Evolutionary conservation across 148 eudicot species (phyloP).

Genomic region (Heliamphora exappendiculata): DNA sequence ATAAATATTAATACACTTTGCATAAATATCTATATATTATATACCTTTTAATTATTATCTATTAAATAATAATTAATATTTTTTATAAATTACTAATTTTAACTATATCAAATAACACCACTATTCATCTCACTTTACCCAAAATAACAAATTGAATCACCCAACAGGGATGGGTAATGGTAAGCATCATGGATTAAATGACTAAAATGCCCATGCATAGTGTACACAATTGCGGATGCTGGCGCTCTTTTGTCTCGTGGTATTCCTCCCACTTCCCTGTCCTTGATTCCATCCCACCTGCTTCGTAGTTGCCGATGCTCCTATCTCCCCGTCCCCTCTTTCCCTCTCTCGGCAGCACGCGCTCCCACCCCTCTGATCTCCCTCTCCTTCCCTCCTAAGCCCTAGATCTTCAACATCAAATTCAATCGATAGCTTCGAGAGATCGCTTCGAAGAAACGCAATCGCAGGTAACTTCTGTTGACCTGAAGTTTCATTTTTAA

Average conservation of each 20-base stretch:
- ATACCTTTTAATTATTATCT: too few relatives aligned
- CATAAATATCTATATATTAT: too few relatives aligned
- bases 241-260: too few relatives aligned
- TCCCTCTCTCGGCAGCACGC: neutral
- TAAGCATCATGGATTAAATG: too few relatives aligned
- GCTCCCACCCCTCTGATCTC: neutral
- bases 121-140: too few relatives aligned
- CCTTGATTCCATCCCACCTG: neutral
- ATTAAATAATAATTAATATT: too few relatives aligned
- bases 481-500: neutral
- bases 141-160: too few relatives aligned
- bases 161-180: too few relatives aligned
- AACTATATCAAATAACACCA: too few relatives aligned
- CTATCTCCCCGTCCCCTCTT: neutral
- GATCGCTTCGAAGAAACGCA: neutral
- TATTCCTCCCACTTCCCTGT: too few relatives aligned
- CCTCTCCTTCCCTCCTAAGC: slow-evolving; percentile 2
- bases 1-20: too few relatives aligned
- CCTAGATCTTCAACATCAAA: slow-evolving; percentile 3
- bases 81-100: too few relatives aligned
- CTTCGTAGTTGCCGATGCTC: neutral
- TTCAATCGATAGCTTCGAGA: neutral
- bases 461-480: neutral
- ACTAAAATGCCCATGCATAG: neutral
- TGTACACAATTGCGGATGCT: neutral